Percentiles rank a stretch among this genome's conserved stretches.
Conservation (phyloP, 306 rosid species). For the Pachyrhizus erosus region DNA sequence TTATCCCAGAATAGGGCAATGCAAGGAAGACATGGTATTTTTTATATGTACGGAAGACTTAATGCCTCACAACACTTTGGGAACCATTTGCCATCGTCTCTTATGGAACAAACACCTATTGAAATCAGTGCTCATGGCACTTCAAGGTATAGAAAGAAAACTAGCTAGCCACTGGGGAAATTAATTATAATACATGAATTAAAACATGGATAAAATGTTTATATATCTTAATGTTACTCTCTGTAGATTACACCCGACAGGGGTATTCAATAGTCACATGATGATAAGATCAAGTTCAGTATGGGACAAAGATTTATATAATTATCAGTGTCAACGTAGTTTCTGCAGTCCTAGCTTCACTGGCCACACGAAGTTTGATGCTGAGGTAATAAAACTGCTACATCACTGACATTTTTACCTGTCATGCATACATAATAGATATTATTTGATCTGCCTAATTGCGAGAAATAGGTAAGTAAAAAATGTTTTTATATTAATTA, state of each 20-base stretch:
- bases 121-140: constrained; percentile 39
- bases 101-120: constrained; percentile 41
- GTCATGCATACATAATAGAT: neutral
- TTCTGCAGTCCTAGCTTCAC: constrained; percentile 33
- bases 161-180: neutral
- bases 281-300: constrained; percentile 45
- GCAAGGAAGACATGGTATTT: constrained; percentile 58
- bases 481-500: too few species aligned
- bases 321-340: constrained; percentile 41
- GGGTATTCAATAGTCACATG: constrained; percentile 36
- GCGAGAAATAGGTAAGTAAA: too few species aligned
- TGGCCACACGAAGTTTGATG: constrained; percentile 32
- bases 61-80: constrained; percentile 53
- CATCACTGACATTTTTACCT: neutral
- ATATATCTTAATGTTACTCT: constrained; percentile 11
- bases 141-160: constrained; percentile 56
- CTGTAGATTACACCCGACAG: constrained; percentile 41
- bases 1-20: constrained; percentile 51
- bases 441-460: neutral
- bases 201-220: neutral
- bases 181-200: neutral
- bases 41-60: constrained; percentile 60
- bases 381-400: constrained; percentile 41
- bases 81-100: constrained; percentile 46
- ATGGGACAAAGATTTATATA: constrained; percentile 37